A percentile compares a stretch with the other conserved stretches of the same genome.
Evolutionary conservation across 345 rosid genomes (phyloP).

Genomic region (Brassica cretica): DNA sequence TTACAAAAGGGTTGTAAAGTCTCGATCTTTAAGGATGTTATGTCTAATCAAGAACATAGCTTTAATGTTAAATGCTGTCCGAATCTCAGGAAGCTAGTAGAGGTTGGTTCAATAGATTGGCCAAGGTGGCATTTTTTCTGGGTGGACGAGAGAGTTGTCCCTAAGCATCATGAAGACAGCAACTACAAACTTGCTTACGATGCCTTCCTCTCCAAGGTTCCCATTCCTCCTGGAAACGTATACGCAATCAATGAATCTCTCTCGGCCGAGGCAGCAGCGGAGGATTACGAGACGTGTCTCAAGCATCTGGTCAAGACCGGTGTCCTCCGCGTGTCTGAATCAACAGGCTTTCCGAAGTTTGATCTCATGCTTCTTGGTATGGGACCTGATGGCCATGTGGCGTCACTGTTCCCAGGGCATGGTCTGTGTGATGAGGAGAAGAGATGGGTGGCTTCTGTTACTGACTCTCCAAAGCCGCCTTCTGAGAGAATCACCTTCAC

Average conservation of each 20-base stretch:
- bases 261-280: slow-evolving; percentile 79
- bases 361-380: slow-evolving; percentile 85
- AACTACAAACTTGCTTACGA: slow-evolving; percentile 84
- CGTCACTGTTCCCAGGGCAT: slow-evolving; percentile 83
- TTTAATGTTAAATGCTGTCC: not conserved
- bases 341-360: slow-evolving; percentile 69
- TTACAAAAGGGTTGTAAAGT: not conserved
- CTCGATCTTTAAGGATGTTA: not conserved
- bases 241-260: slow-evolving; percentile 75
- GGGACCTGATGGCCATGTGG: slow-evolving; percentile 96
- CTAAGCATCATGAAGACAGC: slow-evolving; percentile 78
- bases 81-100: slow-evolving; percentile 61
- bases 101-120: slow-evolving; percentile 74
- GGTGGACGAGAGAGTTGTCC: slow-evolving; percentile 95
- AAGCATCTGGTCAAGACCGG: slow-evolving; percentile 52
- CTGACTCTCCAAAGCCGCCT: slow-evolving; percentile 87
- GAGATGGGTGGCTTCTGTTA: slow-evolving; percentile 74
- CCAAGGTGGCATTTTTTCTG: slow-evolving; percentile 88
- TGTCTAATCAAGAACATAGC: slow-evolving; percentile 13
- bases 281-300: slow-evolving; percentile 76
- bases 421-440: slow-evolving; percentile 57
- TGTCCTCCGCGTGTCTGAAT: slow-evolving; percentile 46
- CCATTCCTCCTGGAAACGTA: slow-evolving; percentile 64
- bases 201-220: slow-evolving; percentile 69
- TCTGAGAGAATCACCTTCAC: slow-evolving; percentile 83